These are phyloP conservation scores for Hygrophorus pudorinus DNA, from an alignment of 768 basidiomycete genomes.

Conservation along the genomic window DNA sequence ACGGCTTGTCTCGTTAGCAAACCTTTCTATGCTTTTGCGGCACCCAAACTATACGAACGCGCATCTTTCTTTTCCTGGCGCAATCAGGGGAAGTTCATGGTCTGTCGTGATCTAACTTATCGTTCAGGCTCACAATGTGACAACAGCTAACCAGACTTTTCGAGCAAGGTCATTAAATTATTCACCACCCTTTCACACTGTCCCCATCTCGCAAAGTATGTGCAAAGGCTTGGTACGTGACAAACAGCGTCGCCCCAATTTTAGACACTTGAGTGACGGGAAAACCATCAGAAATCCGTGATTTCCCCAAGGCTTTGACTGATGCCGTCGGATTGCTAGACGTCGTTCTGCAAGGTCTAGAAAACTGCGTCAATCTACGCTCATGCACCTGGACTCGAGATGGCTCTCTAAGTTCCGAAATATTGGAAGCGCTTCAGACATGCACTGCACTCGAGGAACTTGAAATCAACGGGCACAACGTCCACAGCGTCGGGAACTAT, in stretches of 20 bases:
- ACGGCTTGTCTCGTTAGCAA: conserved; percentile 47
- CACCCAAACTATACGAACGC: conserved; percentile 43
- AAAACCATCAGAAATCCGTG: conserved; percentile 47
- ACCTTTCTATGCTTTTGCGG: conserved; percentile 41
- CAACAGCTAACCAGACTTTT: background rate
- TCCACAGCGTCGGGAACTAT: conserved; percentile 44
- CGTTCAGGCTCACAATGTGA: background rate
- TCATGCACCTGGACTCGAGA: conserved; percentile 76
- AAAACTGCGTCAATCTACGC: conserved; percentile 50
- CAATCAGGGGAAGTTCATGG: conserved; percentile 52
- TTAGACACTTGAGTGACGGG: background rate
- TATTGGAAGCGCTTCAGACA: conserved; percentile 41
- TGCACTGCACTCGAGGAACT: conserved; percentile 40
- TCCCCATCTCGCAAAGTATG: conserved; percentile 47
- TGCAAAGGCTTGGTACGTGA: conserved; percentile 47
- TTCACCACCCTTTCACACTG: conserved; percentile 49
- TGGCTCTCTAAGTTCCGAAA: conserved; percentile 52
- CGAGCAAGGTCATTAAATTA: conserved; percentile 44
- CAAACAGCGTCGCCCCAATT: background rate
- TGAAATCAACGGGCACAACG: conserved; percentile 62
- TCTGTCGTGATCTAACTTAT: conserved; percentile 13
- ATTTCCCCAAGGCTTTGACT: conserved; percentile 51
- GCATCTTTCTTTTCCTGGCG: conserved; percentile 66
- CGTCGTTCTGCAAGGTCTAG: conserved; percentile 38
- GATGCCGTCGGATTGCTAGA: conserved; percentile 23